Evolutionary conservation across 1,284 basidiomycete genomes (phyloP), one percentile per base, ranked within the genome.

Genomic region (Malassezia nana): DNA sequence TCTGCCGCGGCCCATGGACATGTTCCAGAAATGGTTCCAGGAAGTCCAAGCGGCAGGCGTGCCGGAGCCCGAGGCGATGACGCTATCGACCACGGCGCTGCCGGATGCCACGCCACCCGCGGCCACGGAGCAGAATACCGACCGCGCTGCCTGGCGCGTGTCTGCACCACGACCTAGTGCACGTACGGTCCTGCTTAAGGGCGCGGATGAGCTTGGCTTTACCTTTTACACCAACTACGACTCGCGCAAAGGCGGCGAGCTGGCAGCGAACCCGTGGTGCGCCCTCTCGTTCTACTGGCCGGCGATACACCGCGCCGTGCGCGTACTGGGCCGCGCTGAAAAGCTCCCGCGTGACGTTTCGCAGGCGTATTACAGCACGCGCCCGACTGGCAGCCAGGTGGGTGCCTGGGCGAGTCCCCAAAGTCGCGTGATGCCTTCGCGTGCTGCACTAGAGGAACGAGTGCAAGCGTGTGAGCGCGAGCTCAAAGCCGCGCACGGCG

Each of bases 211-310:
- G 6, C 13, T 46, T 9, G 71, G 91, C 31, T 95, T 98, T 77
- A 81, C 92, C 50, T 95, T 96, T 77, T 98, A 82, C 80, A 92
- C 90, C 31, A 98, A 98, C 78, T 98, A 98, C 78, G 81, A 81
- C 31, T 92, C 89, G 16, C 82, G 91, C 59, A 98, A 98, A 77
- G 88, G 86, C 2, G 72, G 77, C 30, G 94, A 96, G 75, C 78
- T 98, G 40, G 59, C 75, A 2, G 79, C 77, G 35, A 91, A 75
- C 31, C 71, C 67, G 0, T 79, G 84, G 66, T 89, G 86, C 0
- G 82, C 87, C 2, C 77, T 92, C 20, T 83, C 84, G 6, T 87
- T 95, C 69, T 95, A 92, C 78, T 98, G 92, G 94, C 78, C 82
- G 48, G 87, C 89, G 69, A 78, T 89, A 18, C 82, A 84, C 57